These are phyloP conservation scores for Colletotrichum simmondsii DNA, from an alignment of 2,329 filamentous ascomycete species.

Conservation along the genomic window DNA sequence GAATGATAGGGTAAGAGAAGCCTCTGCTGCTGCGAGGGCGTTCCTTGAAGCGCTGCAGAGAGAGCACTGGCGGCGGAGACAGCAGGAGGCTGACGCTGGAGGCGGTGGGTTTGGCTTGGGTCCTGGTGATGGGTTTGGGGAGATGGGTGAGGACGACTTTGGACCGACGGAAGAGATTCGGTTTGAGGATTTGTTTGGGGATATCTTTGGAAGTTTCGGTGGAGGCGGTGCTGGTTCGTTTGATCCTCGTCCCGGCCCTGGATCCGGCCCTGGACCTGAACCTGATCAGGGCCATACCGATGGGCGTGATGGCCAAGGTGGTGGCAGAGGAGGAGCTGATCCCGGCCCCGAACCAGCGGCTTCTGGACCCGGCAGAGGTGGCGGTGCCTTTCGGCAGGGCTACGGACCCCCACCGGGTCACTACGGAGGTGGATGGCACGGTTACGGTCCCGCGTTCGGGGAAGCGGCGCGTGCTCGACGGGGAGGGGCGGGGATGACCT, in stretches of 20 bases:
- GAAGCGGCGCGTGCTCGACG: neutral
- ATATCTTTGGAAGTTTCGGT: neutral
- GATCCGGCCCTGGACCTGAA: no score
- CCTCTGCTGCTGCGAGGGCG: neutral
- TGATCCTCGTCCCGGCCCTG: neutral
- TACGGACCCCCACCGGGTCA: neutral
- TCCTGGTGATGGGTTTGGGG: neutral
- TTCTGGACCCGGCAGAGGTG: neutral
- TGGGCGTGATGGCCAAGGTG: no score
- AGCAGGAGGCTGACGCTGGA: neutral
- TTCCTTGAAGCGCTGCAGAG: constrained; percentile 1
- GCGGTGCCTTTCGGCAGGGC: neutral
- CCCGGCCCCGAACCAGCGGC: neutral
- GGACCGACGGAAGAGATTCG: neutral
- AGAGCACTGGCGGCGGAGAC: neutral
- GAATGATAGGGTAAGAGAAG: neutral
- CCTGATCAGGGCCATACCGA: no score
- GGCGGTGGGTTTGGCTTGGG: neutral
- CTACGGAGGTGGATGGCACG: neutral
- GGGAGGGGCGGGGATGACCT: constrained; percentile 7
- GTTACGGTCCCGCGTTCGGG: neutral
- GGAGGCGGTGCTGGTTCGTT: neutral
- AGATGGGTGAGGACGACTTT: neutral
- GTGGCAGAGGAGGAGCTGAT: no score
- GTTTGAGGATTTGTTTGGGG: constrained; percentile 8